These are phyloP conservation scores for Cryomyces antarcticus DNA, from an alignment of 495 filamentous ascomycete genomes.

Conservation along the genomic window DNA sequence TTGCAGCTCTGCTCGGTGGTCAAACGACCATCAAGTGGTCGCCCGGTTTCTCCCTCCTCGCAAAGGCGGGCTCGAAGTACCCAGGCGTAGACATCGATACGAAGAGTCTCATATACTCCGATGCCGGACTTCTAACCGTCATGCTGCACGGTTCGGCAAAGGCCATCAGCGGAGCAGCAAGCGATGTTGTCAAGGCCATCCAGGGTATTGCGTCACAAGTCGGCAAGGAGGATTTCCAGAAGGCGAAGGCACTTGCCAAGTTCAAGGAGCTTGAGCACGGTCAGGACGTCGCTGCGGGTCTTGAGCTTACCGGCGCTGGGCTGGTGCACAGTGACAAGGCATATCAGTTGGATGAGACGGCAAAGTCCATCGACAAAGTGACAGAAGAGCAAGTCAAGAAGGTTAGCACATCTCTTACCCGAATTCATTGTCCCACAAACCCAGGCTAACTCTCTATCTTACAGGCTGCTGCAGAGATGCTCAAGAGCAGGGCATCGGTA, in stretches of 20 bases:
- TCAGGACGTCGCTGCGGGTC: slow-evolving; percentile 45
- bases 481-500: slow-evolving; percentile 75
- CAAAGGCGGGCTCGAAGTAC: slow-evolving; percentile 47
- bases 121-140: slow-evolving; percentile 75
- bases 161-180: slow-evolving; percentile 42
- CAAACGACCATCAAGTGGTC: slow-evolving; percentile 88
- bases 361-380: slow-evolving; percentile 60
- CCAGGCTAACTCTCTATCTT: slow-evolving; percentile 5
- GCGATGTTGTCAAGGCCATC: slow-evolving; percentile 50
- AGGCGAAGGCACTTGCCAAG: slow-evolving; percentile 82
- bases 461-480: slow-evolving; percentile 64
- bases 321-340: slow-evolving; percentile 63
- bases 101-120: slow-evolving; percentile 70
- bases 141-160: slow-evolving; percentile 51
- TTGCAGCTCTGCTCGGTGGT: slow-evolving; percentile 78
- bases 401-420: slow-evolving; percentile 33
- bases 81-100: slow-evolving; percentile 47
- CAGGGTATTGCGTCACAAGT: slow-evolving; percentile 58
- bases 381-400: slow-evolving; percentile 67
- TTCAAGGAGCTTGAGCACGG: slow-evolving; percentile 76
- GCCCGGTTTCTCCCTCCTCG: slow-evolving; percentile 72
- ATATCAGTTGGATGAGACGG: slow-evolving; percentile 67
- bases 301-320: slow-evolving; percentile 54
- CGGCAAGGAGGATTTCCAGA: slow-evolving; percentile 67
- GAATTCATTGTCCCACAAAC: not conserved